Percentiles rank a stretch among this genome's conserved stretches.
phyloP scores from a whole-genome alignment of 768 basidiomycete genomes.

The Lentinula guzmanii region DNA sequence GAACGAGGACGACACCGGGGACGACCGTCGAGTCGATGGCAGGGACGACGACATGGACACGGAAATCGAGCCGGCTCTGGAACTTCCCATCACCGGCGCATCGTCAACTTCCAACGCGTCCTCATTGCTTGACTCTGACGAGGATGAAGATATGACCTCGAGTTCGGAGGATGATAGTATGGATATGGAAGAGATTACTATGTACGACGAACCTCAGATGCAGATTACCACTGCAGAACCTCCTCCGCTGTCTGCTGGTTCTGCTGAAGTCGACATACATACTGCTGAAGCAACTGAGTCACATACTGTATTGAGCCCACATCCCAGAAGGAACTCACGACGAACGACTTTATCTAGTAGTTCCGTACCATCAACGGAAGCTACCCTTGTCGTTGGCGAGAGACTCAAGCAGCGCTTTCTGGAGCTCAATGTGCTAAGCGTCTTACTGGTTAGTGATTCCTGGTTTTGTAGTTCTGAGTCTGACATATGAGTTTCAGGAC shows the following conservation, averaged over 20 bases:
- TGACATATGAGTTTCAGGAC: conserved; percentile 44
- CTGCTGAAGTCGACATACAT: conserved; percentile 8
- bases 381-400: conserved; percentile 60
- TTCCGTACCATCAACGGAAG: conserved; percentile 15
- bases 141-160: conserved; percentile 57
- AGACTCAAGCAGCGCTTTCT: conserved; percentile 74
- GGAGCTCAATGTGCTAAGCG: conserved; percentile 65
- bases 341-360: conserved; percentile 31
- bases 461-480: not conserved
- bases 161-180: conserved; percentile 68
- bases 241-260: conserved; percentile 21
- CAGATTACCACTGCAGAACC: conserved; percentile 6
- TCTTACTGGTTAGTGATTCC: conserved; percentile 62
- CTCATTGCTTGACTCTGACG: conserved; percentile 60
- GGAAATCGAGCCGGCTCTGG: conserved; percentile 57
- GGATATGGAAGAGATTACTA: conserved; percentile 74
- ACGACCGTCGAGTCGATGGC: conserved; percentile 26
- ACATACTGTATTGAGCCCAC: conserved; percentile 21
- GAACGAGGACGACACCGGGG: conserved; percentile 11
- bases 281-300: not conserved
- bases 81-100: conserved; percentile 59
- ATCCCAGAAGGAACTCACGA: conserved; percentile 52
- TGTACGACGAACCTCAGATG: conserved; percentile 53
- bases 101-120: conserved; percentile 36
- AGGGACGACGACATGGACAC: conserved; percentile 1